Conservation (phyloP, 352 stramenopile genomes). For the Phytopythium litorale region DNA sequence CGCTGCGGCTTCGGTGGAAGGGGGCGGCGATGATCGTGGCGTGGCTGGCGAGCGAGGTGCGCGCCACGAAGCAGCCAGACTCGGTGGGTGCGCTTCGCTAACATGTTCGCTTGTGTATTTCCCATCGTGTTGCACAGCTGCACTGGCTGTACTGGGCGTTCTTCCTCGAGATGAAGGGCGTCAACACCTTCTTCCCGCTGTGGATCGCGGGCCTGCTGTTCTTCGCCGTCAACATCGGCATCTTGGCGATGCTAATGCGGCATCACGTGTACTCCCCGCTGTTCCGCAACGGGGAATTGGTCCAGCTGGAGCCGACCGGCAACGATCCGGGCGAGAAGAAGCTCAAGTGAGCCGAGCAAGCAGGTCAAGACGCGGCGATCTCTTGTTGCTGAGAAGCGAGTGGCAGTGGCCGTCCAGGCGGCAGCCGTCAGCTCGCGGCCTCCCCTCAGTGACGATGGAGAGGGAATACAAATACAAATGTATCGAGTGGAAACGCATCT, state of each 20-base stretch:
- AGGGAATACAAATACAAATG: conserved; percentile 1
- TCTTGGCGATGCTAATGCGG: conserved; percentile 72
- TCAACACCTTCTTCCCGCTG: conserved; percentile 86
- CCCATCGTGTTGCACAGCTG: conserved; percentile 25
- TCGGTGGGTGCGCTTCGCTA: not conserved
- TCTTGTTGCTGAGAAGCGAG: not conserved
- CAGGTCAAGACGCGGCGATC: not conserved
- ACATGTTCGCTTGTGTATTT: not conserved
- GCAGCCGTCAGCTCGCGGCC: not conserved
- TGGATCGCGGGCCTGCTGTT: conserved; percentile 88
- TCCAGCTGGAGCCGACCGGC: conserved; percentile 27
- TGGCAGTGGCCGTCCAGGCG: not conserved
- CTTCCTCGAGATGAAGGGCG: conserved; percentile 87
- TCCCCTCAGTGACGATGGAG: not conserved
- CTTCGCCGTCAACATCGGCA: conserved; percentile 83
- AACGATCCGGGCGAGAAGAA: conserved; percentile 10
- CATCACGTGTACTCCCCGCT: conserved; percentile 59
- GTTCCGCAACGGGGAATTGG: conserved; percentile 42
- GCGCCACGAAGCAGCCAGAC: not conserved
- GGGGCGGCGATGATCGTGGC: conserved; percentile 51
- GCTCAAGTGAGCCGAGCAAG: conserved; percentile 1
- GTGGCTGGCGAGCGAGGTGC: conserved; percentile 78
- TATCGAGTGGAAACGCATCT: not conserved
- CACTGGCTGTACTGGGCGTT: conserved; percentile 91
- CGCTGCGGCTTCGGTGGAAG: conserved; percentile 59